Base-by-base conservation (phyloP, 306 rosid genomes). In the Potentilla sterilis region DNA sequence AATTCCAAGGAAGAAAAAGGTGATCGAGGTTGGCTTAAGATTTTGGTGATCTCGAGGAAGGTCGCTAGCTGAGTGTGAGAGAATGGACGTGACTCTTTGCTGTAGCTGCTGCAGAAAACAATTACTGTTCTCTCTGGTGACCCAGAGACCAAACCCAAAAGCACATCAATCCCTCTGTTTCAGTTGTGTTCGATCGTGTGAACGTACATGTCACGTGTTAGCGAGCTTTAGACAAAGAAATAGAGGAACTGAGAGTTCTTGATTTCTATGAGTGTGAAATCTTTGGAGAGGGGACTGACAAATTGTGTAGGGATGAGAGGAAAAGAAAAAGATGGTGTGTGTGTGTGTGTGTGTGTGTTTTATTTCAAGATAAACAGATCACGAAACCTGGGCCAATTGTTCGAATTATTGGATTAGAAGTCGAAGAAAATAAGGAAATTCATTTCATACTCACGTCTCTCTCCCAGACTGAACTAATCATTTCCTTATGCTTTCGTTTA, bases 41-140 rank as follows among this genome's bases (percentile, higher is more conserved):
- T 69, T 79, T 84, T 81, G 86, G 78, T 80, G 82, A 86, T 80
- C 86, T 80, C 88, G 88, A 90, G 89, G 87, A 81, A 75, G 62
- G 72, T 28, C 35, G 38, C 37, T 52, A 34, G 41, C 15, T 42
- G 34, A 68, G 71, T 38, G 37, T 15, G 69, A 37, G 46, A 37
- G 48, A 65, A 64, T 9, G 69, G 47, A 65, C 69, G 69, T 65
- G 69, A 38, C 69, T 65, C 14, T 19, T 18, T 65, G 24, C 69
- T 38, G 69, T 65, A 38, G 69, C 69, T 16, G 47, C 47, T 38
- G 47, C 69, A 18, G 28, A 38, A 28, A 10, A 10, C 37, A 59
- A 38, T 11, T 28, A 58, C 19, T n/a, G 68, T 35, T 63, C 68
- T 63, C 68, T 34, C 68, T 32, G 44, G 7, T 38, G 7, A 38